Evolutionary conservation across 2,329 filamentous ascomycete species (phyloP), one percentile per base, ranked within the genome.

Genomic region (Septoria linicola): DNA sequence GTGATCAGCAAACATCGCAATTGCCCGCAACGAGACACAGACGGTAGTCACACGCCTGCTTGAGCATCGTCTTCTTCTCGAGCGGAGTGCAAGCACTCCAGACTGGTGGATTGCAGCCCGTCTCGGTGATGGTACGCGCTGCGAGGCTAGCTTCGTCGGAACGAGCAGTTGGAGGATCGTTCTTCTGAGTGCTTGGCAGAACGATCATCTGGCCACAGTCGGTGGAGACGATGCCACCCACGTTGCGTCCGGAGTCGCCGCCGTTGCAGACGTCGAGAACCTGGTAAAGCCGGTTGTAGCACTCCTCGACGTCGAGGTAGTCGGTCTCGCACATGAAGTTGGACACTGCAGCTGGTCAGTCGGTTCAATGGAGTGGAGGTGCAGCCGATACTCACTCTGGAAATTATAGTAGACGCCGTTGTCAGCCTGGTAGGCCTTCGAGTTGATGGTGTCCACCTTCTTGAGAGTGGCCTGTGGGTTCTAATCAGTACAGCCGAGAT

Each of bases 21-120:
- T 50, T 50, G 27, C 51, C 51, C 17, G 46, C 46, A 41, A 36
- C 47, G 34, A 54, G 23, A 30, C 51, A 54, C 8, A 27, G 31
- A 8, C 20, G 11, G 35, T 30, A 54, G 34, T 46, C 46, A 37
- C 51, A 50, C 30, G 51, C 51, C 7, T 41, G 16, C 8, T n/a
- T 34, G 10, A 54, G 51, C 21, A 54, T 35, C 11, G 34, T 14
- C 16, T 27, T 11, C 20, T 41, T 45, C 51, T 54, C 51, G 14
- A n/a, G 14, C 20, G 30, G 20, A 17, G 25, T 31, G 46, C 51
- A 54, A 19, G 23, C 17, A 21, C 16, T 10, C 51, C 51, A 54
- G 30, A 31, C 34, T 32, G 51, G 51, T 32, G 51, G 51, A 20
- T 35, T 35, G 42, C 47, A 43, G 23, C 47, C 32, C 27, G 23